phyloP scores from a whole-genome alignment of 345 rosid species.

The Arabidopsis arenosa region DNA sequence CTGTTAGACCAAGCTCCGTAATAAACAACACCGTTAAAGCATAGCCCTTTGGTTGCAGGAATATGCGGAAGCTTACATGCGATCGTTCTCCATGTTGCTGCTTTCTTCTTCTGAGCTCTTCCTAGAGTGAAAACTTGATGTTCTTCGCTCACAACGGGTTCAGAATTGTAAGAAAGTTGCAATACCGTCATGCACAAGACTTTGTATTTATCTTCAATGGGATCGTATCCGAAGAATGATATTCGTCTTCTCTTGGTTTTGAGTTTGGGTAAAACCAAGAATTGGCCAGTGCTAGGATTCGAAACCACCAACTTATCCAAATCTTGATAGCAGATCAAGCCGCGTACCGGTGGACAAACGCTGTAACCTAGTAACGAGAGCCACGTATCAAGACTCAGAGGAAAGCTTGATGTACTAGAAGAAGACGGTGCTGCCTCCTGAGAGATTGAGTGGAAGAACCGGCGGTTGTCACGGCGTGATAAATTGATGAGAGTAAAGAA shows the following conservation, averaged over 20 bases:
- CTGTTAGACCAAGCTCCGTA: slow-evolving; percentile 5
- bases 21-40: not conserved
- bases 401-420: not conserved
- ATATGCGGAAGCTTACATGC: not conserved
- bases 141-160: not conserved
- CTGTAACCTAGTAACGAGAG: not conserved
- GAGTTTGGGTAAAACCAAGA: not conserved
- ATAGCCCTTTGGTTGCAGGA: not conserved
- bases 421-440: not conserved
- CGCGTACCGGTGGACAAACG: not conserved
- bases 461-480: not conserved
- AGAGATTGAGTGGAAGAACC: not conserved
- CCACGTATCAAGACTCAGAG: not conserved
- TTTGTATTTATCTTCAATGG: not conserved
- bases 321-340: not conserved
- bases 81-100: not conserved
- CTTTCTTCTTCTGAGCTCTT: not conserved
- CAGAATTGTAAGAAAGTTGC: not conserved
- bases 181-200: not conserved
- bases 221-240: slow-evolving; percentile 1
- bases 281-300: not conserved
- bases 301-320: not conserved
- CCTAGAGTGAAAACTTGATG: not conserved
- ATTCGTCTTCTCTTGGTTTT: not conserved
- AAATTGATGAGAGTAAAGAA: no score